phyloP scores from a whole-genome alignment of 2,329 filamentous ascomycete species.

The Cladosporium sp. region DNA sequence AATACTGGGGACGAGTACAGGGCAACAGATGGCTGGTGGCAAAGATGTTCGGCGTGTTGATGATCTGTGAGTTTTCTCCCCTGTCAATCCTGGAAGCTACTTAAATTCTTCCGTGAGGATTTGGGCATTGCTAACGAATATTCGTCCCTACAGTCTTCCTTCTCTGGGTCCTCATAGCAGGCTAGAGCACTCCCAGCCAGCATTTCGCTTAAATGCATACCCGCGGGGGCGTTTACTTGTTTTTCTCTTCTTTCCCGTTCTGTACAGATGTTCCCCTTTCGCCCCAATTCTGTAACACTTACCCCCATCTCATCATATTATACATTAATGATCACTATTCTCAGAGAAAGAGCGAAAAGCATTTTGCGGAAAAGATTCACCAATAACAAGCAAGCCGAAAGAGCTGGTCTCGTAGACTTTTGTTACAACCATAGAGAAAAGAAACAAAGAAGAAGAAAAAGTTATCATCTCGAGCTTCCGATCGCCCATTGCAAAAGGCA shows the following conservation, averaged over 20 bases:
- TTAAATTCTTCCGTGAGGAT: too few relatives aligned
- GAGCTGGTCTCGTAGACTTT: not conserved
- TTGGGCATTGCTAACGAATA: too few relatives aligned
- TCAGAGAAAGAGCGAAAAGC: too few relatives aligned
- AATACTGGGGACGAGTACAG: constrained; percentile 92
- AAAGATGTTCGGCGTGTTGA: constrained; percentile 78
- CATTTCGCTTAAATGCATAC: not conserved
- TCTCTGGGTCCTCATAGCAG: constrained; percentile 20
- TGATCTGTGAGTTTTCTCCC: constrained; percentile 58
- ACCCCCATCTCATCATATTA: not conserved
- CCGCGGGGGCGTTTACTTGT: not conserved
- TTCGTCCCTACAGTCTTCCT: constrained; percentile 26
- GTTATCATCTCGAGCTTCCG: not conserved
- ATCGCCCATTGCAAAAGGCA: not conserved
- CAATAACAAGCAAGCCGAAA: not conserved
- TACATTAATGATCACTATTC: not conserved
- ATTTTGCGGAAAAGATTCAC: too few relatives aligned
- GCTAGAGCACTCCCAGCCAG: not conserved
- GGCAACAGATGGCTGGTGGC: constrained; percentile 94
- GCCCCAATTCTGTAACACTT: not conserved
- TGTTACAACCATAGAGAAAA: not conserved
- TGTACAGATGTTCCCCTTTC: not conserved
- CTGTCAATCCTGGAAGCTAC: not conserved
- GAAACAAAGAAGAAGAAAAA: not conserved
- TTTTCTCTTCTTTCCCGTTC: not conserved